Percentiles rank a stretch among this genome's conserved stretches.
Evolutionary conservation across 1,284 basidiomycete species (phyloP).

Genomic region (Meripilus lineatus): DNA sequence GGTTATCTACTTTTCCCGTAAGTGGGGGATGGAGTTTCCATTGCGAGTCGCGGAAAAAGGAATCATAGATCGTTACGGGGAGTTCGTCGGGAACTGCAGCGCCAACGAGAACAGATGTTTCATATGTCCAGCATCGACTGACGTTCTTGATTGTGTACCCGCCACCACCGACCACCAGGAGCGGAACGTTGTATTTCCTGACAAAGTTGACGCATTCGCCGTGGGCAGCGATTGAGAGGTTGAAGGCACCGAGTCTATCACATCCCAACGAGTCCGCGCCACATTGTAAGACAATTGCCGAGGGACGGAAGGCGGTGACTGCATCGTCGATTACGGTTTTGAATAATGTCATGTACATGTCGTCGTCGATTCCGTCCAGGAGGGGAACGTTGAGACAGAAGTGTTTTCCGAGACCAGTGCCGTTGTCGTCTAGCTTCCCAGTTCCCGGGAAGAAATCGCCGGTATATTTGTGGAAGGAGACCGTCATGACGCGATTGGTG

Average conservation of each 20-base stretch:
- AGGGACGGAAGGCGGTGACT: conserved; percentile 85
- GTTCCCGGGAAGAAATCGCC: conserved; percentile 98
- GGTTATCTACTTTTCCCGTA: conserved; percentile 88
- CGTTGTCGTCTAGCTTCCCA: conserved; percentile 88
- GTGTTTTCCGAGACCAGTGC: conserved; percentile 86
- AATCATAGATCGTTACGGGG: conserved; percentile 87
- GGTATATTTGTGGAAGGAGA: conserved; percentile 99
- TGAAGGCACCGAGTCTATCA: conserved; percentile 95
- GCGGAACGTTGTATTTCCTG: conserved; percentile 85
- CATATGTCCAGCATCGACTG: conserved; percentile 98
- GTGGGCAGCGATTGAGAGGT: conserved; percentile 97
- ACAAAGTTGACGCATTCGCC: conserved; percentile 98
- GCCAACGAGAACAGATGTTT: conserved; percentile 91
- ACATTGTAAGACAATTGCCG: conserved; percentile 93
- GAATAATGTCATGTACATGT: conserved; percentile 93
- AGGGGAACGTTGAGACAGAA: conserved; percentile 96
- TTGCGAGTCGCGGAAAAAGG: conserved; percentile 88
- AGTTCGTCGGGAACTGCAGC: conserved; percentile 82
- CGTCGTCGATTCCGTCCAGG: conserved; percentile 96
- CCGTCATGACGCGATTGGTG: conserved; percentile 96
- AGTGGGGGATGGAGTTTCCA: conserved; percentile 93
- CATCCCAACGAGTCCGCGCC: conserved; percentile 96
- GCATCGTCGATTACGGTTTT: conserved; percentile 95
- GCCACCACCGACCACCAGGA: conserved; percentile 91
- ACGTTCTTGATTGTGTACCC: conserved; percentile 97